Evolutionary conservation across 192 early-diverging fungal genomes (phyloP).

Genomic region (Coemansia sp.): DNA sequence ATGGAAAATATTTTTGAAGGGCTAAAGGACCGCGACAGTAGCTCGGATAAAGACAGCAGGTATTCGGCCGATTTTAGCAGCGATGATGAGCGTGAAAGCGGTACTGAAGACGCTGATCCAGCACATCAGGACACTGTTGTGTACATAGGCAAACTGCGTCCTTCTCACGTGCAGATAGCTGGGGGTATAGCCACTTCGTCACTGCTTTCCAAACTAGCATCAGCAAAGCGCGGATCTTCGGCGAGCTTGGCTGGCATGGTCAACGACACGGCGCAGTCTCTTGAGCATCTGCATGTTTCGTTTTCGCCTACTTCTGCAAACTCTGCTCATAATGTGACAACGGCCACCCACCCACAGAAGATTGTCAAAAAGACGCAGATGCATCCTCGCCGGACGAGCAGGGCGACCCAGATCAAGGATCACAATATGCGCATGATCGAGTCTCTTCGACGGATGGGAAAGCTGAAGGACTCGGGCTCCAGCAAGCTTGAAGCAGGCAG

Average conservation of each 20-base stretch:
- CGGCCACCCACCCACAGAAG: constrained; percentile 33
- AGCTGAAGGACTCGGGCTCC: constrained; percentile 21
- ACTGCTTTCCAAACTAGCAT: background rate
- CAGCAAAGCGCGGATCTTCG: background rate
- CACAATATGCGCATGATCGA: constrained; percentile 45
- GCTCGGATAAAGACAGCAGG: background rate
- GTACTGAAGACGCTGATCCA: constrained; percentile 17
- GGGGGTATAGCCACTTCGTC: background rate
- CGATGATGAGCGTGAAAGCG: background rate
- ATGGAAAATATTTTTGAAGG: background rate
- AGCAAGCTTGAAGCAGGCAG: background rate
- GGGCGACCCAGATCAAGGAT: constrained; percentile 19
- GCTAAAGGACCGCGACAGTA: background rate
- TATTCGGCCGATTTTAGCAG: constrained; percentile 2
- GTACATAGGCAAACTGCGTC: constrained; percentile 36
- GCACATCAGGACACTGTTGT: constrained; percentile 42
- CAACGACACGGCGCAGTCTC: constrained; percentile 1
- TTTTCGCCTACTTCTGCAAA: constrained; percentile 22
- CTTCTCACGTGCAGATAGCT: background rate
- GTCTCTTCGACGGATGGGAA: constrained; percentile 51
- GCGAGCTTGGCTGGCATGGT: constrained; percentile 2
- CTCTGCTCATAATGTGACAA: constrained; percentile 11
- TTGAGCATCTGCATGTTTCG: constrained; percentile 19
- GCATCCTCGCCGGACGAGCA: constrained; percentile 25
- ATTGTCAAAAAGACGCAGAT: constrained; percentile 44